Conservation (phyloP, 371 early-diverging fungal genomes). For the Umbelopsis sp. region DNA sequence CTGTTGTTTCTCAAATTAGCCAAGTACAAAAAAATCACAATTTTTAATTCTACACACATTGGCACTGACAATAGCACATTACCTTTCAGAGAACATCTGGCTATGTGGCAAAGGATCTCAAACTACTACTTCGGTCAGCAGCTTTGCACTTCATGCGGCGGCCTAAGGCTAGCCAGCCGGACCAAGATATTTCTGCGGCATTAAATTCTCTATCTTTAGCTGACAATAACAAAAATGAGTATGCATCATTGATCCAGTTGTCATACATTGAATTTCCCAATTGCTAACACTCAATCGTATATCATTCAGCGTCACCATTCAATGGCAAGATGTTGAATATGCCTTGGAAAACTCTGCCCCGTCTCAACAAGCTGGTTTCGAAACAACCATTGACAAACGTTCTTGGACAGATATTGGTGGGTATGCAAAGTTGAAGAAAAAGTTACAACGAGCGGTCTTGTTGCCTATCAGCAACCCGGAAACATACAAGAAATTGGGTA, state of each 20-base stretch:
- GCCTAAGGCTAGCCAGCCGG: neutral
- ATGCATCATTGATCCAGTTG: neutral
- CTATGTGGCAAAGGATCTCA: constrained; percentile 63
- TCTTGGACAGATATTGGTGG: constrained; percentile 60
- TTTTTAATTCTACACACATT: neutral
- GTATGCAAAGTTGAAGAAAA: constrained; percentile 39
- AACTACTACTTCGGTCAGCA: constrained; percentile 51
- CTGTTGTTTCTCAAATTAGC: constrained; percentile 27
- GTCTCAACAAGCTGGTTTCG: constrained; percentile 56
- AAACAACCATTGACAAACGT: constrained; percentile 42
- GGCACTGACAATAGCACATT: neutral
- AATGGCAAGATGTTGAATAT: constrained; percentile 51
- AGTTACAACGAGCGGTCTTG: constrained; percentile 55
- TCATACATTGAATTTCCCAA: too few species aligned
- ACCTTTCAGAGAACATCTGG: constrained; percentile 58
- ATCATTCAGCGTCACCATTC: neutral
- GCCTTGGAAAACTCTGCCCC: constrained; percentile 48
- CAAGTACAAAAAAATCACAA: constrained; percentile 24
- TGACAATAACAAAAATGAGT: neutral
- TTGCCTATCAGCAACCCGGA: constrained; percentile 71
- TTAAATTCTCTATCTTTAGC: constrained; percentile 10
- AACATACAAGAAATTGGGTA: constrained; percentile 66
- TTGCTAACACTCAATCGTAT: neutral
- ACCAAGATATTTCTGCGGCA: constrained; percentile 22
- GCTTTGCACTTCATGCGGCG: constrained; percentile 40